Evolutionary conservation across 1,284 basidiomycete genomes (phyloP).

Genomic region (Laetiporus sulphureus): DNA sequence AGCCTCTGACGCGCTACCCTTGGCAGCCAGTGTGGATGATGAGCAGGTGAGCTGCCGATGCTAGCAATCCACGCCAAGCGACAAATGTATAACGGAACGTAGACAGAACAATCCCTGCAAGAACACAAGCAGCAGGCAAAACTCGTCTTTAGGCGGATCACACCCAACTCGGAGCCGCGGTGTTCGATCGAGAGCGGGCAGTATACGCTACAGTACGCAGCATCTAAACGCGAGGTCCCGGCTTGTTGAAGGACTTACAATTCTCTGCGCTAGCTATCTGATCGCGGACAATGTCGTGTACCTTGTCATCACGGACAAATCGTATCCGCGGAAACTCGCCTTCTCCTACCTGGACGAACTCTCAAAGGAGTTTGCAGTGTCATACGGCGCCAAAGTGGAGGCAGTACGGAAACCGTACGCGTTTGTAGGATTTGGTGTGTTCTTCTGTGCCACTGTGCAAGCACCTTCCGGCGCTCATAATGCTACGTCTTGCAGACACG

Average conservation of each 20-base stretch:
- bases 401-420: constrained; percentile 86
- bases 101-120: constrained; percentile 90
- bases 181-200: constrained; percentile 96
- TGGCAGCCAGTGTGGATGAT: constrained; percentile 93
- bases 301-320: constrained; percentile 92
- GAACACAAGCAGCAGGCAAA: constrained; percentile 99
- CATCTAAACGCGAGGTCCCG: constrained; percentile 3
- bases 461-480: not conserved
- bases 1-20: constrained; percentile 86
- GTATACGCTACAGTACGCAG: constrained; percentile 85
- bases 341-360: constrained; percentile 98
- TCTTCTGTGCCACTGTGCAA: too few relatives aligned
- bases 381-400: constrained; percentile 90
- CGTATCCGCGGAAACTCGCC: constrained; percentile 95
- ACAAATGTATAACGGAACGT: constrained; percentile 3
- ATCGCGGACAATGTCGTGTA: constrained; percentile 92
- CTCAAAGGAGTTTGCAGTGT: constrained; percentile 88
- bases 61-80: not conserved
- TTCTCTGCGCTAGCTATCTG: constrained; percentile 71
- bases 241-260: constrained; percentile 6
- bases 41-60: constrained; percentile 63
- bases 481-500: constrained; percentile 51
- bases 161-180: constrained; percentile 87
- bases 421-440: constrained; percentile 90
- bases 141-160: constrained; percentile 91